Conservation (phyloP, 768 basidiomycete species). For the Mycena pura region DNA sequence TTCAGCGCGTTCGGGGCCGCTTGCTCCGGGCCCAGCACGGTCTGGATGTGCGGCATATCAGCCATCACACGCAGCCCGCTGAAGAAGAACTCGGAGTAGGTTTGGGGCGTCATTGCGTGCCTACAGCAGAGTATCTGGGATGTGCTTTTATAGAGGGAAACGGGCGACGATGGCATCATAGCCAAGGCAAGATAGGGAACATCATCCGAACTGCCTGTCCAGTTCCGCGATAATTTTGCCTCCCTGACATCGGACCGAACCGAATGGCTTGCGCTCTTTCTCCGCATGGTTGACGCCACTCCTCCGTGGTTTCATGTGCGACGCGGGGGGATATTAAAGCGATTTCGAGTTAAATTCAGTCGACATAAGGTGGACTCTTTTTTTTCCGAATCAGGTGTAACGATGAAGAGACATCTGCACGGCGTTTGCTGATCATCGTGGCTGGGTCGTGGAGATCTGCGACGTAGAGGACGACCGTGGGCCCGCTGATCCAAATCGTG, state of each 20-base stretch:
- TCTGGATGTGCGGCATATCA: conserved; percentile 25
- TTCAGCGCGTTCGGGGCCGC: conserved; percentile 8
- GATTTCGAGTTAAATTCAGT: no score
- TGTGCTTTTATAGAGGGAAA: conserved; percentile 12
- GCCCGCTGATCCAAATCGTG: conserved; percentile 13
- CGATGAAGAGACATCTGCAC: conserved; percentile 3
- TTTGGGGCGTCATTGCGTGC: conserved; percentile 27
- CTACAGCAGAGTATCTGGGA: conserved; percentile 16
- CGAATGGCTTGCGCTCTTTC: neutral
- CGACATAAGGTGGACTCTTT: neutral
- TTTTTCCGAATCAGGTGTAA: conserved; percentile 1
- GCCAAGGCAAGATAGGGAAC: conserved; percentile 7
- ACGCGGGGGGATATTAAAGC: no score
- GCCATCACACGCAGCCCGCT: conserved; percentile 52
- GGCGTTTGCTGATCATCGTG: conserved; percentile 7
- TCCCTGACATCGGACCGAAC: conserved; percentile 12
- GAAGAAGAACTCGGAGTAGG: conserved; percentile 56
- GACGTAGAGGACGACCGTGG: neutral
- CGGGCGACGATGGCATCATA: conserved; percentile 12
- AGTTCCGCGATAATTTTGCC: neutral
- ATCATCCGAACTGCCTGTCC: neutral
- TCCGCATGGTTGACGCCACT: neutral
- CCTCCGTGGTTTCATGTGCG: no score
- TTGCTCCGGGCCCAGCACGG: conserved; percentile 10
- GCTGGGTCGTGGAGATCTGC: neutral